Evolutionary conservation across 495 filamentous ascomycete species (phyloP), one percentile per base, ranked within the genome.

Genomic region (Amorphotheca resinae): DNA sequence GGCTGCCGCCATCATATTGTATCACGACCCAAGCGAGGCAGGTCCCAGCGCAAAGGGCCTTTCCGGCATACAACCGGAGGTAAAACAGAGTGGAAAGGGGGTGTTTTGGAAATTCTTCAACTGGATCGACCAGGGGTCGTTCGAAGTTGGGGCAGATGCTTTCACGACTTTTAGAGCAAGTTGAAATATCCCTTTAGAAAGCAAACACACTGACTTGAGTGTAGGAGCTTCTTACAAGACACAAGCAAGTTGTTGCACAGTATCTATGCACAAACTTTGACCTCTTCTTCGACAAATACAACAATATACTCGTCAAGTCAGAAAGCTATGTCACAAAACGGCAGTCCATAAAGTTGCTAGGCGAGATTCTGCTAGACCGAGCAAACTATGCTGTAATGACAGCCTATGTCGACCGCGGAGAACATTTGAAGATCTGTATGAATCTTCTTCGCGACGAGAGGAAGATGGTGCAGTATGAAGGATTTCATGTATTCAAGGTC

Each of bases 401-500:
- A 44, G 73, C 75, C 31, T 99, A 99, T 63, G 91, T 99, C 36
- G 87, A 95, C 59, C 78, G 82, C 31, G 87, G 87, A 28, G 88
- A 95, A 53, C 86, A 96, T 56, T 72, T 99, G 48, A 99, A 99
- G 67, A 75, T 95, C 41, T 88, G 84, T 64, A 99, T 99, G 93
- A 95, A 93, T 58, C 67, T 96, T 40, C 65, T 99, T 41, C 74
- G 83, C 37, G 89, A 95, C 61, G 89, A 96, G 58, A 76, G 88
- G 52, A 87, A 91, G 59, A 99, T 96, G 85, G 91, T 99, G 38
- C 88, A 95, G 58, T 99, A 96, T 57, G 93, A 99, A 62, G 89
- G 87, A 18, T 99, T 99, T 61, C 93, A 99, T 61, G 89, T 98
- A 26, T 98, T 98, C 68, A 98, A 98, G 70, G 87, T 99, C 44